Percentiles rank a stretch among this genome's conserved stretches.
phyloP scores from a whole-genome alignment of 306 rosid genomes.

The Elaeagnus macrophylla region DNA sequence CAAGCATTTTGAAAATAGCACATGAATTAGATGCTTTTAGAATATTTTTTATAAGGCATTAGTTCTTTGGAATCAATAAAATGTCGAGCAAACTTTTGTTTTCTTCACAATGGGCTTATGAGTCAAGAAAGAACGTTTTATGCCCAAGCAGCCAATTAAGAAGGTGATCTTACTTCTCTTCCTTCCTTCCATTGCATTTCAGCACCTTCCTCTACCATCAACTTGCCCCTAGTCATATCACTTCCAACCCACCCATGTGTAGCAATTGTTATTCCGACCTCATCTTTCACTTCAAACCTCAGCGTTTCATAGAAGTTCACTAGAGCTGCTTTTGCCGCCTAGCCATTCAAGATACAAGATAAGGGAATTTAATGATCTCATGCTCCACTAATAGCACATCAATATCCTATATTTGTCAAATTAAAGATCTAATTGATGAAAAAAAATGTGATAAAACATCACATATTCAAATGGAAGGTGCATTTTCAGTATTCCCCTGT shows the following conservation, averaged over 20 bases:
- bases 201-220: conserved; percentile 77
- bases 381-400: background rate
- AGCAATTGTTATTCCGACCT: conserved; percentile 71
- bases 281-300: conserved; percentile 68
- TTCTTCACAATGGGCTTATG: too few relatives aligned
- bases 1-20: background rate
- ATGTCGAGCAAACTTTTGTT: too few relatives aligned
- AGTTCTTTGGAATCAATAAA: too few relatives aligned
- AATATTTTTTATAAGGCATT: too few relatives aligned
- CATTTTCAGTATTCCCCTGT: too few relatives aligned
- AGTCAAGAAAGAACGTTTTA: too few relatives aligned
- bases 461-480: too few relatives aligned
- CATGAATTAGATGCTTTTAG: too few relatives aligned
- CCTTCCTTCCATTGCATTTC: conserved; percentile 93
- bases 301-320: conserved; percentile 78
- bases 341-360: background rate
- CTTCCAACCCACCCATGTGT: conserved; percentile 82
- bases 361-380: background rate
- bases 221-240: conserved; percentile 71
- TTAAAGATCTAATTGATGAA: too few relatives aligned
- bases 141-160: background rate
- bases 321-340: conserved; percentile 79
- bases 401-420: background rate
- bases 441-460: too few relatives aligned
- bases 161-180: conserved; percentile 45